Base-by-base conservation (phyloP, 2,329 filamentous ascomycete species). In the Xylaria sp. region DNA sequence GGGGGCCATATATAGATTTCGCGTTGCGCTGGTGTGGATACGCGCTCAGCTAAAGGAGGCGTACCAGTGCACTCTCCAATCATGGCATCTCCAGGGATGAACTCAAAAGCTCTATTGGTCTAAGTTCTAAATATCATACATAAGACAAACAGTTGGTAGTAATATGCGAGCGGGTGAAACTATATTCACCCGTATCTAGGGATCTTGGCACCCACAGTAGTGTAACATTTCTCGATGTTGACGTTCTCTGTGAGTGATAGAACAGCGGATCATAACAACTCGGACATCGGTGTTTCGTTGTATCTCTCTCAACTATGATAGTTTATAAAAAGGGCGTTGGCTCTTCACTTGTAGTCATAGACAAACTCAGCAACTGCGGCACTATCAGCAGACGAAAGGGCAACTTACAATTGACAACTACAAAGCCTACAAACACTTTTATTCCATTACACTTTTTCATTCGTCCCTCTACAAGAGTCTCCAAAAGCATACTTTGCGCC, bases 241-340 rank as follows among this genome's bases (percentile, higher is more conserved):
- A 46, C 12, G 15, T 37, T 23, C 2, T 61, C 15, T 37, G 46
- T 48, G 9, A 37, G 28, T 55, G 25, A 48, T 55, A 6, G 5
- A 10, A 20, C 9, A 13, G 2, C 1, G 15, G 31, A 15, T 55
- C 34, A 48, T 9, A 7, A 31, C 31, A 28, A 8, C 8, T 20
- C 1, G 2, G 28, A 13, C 28, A 15, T 34, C 23, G 7, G 54
- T 44, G 31, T 12, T 44, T 31, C 28, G 1, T 12, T 20, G 20
- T 31, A 10, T n/a, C 25, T 31, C n/a, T 23, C 46, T 50, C 23
- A 2, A 23, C 31, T 15, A 9, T 20, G 2, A 56, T 12, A 1
- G 39, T 50, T 39, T 61, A 66, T 66, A 66, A 62, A 56, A 51
- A 28, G 51, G 1, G 18, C 25, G 3, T 15, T 56, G 1, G 31